Base-by-base conservation (phyloP, 768 basidiomycete species). In the Lactarius tabidus region DNA sequence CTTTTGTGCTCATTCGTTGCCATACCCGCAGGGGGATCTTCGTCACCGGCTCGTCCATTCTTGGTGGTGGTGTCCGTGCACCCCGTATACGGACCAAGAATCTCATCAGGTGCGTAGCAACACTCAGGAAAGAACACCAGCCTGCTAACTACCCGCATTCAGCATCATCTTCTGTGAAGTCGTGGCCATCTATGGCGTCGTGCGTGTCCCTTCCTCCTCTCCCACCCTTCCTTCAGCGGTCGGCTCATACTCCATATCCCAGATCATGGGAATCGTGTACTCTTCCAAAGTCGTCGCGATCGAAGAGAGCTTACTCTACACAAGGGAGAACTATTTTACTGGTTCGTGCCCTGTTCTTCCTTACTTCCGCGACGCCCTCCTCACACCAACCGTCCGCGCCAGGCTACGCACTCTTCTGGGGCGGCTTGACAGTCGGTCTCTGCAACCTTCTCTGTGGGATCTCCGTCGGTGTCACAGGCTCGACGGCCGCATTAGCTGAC, bases 131-230 rank as follows among this genome's bases (percentile, higher is more conserved):
- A 17, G 20, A 35, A 17, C 20, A 12, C 39, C 23, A 6, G 15
- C 57, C 7, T 14, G n/a, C n/a, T 66, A 68, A n/a, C 63, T 43
- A 29, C 9, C 38, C 1, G 53, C 41, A 12, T 28, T 0, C 72
- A 98, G 96, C 70, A 94, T 98, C 80, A 98, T 99, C 73, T 98
- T 98, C 82, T 98, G 96, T 76, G 96, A 98, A 80, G 97, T 98
- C 73, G 95, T 99, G 33, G 97, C 96, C 64, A 98, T 99, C 73
- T 98, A 98, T 78, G 97, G 91, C 63, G 92, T 93, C 59, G 93
- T 95, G 77, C 65, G 90, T 61, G 15, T 29, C 17, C 17, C 14
- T 18, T 10, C 20, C 7, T 14, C 15, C 23, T 12, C 48, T 59
- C 15, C 6, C 62, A 65, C 43, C 57, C 63, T 36, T 15, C 18